Base-by-base conservation (phyloP, 1,139 yeast genomes). In the Candida freyschussii region DNA sequence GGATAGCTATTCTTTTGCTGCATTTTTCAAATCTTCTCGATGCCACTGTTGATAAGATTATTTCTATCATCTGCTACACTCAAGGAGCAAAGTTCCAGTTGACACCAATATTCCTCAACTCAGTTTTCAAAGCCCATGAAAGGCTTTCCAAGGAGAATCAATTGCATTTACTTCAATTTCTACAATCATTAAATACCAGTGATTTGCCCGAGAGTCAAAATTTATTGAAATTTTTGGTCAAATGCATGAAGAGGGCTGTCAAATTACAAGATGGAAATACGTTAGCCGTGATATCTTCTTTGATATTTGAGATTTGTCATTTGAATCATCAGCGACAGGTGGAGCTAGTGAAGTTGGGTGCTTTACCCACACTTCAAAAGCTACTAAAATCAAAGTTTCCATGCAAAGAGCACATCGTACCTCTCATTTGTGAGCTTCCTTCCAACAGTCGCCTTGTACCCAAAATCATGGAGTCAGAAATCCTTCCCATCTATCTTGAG, bases 361-460 rank as follows among this genome's bases (percentile, higher is more conserved):
- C 70, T 2, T 58, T 79, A 3, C 77, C 81, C 0, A 53, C 63
- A 9, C 60, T 79, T 34, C 67, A 67, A 41, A 60, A 61, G 8
- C 58, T 77, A 16, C 62, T 75, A 4, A 53, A 56, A 22, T 61
- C 63, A 13, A 68, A 72, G 34, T 52, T 73, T 6, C 75, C 78
- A 8, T 67, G 77, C 39, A 63, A 76, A 17, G 84, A 79, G 47
- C 76, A 75, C 44, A 69, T 78, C 0, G 57, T 78, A 17, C 87
- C 85, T 1, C 61, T 79, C 13, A 45, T 80, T 13, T 76, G 83
- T 51, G 85, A 78, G 40, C 59, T 80, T 49, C 78, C 75, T 0
- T 34, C 38, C 63, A 75, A 51, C 66, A 32, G 27, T 5, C 10
- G 23, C 7, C 27, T 37, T 18, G 32, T 36, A 3, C 75, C 43